A percentile compares a stretch with the other conserved stretches of the same genome.
These are phyloP conservation scores for Rhizophora mangle DNA, from an alignment of 345 rosid genomes.

Conservation along the genomic window DNA sequence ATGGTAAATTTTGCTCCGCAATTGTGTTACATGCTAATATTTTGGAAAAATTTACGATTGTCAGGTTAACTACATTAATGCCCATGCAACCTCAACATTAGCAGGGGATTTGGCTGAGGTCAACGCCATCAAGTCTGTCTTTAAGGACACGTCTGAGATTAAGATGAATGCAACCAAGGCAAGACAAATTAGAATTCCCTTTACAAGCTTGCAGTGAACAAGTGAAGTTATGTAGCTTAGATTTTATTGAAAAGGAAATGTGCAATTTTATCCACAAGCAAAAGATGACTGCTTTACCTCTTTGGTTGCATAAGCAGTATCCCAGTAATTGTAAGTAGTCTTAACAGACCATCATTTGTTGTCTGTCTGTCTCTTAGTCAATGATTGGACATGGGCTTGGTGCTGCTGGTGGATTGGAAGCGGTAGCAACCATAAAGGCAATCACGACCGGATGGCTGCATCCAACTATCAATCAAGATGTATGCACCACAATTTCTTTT, in stretches of 20 bases:
- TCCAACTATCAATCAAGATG: constrained; percentile 70
- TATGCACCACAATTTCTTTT: constrained; percentile 14
- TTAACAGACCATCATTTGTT: not conserved
- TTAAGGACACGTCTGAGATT: constrained; percentile 60
- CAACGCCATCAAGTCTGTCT: constrained; percentile 58
- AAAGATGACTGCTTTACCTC: too few relatives aligned
- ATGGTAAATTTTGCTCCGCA: not conserved
- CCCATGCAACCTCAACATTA: constrained; percentile 68
- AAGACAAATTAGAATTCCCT: constrained; percentile 3
- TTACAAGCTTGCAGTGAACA: not conserved
- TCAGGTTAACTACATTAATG: constrained; percentile 67
- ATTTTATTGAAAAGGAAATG: too few relatives aligned
- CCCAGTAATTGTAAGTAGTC: too few relatives aligned
- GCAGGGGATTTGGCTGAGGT: constrained; percentile 76
- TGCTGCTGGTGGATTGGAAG: constrained; percentile 70
- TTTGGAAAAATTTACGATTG: not conserved
- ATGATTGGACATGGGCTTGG: constrained; percentile 71
- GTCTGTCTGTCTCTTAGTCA: constrained; percentile 32
- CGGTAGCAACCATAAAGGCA: constrained; percentile 64
- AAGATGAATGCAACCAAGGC: constrained; percentile 76
- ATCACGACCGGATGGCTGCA: constrained; percentile 70
- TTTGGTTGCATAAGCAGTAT: too few relatives aligned
- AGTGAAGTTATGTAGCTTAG: not conserved
- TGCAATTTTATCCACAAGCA: too few relatives aligned
- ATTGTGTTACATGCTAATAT: not conserved